These are phyloP conservation scores for Auricularia auricula-judae DNA, from an alignment of 768 basidiomycete genomes.

Conservation along the genomic window DNA sequence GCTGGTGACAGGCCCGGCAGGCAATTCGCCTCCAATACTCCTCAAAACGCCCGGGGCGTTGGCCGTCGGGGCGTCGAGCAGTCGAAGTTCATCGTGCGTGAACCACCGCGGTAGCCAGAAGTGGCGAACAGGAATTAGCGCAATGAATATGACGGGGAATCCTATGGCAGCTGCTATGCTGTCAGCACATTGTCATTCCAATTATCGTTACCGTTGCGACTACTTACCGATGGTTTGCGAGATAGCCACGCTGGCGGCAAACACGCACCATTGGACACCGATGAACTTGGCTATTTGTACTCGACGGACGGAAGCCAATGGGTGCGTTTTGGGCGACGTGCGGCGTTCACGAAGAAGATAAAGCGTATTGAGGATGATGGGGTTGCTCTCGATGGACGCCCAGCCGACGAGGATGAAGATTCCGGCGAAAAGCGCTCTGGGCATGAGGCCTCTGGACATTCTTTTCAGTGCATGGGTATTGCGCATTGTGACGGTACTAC, in stretches of 20 bases:
- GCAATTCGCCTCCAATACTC: constrained; percentile 1
- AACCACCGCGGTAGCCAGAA: background rate
- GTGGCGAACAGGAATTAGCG: background rate
- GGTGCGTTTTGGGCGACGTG: background rate
- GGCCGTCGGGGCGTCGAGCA: constrained; percentile 1
- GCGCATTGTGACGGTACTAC: too few relatives aligned
- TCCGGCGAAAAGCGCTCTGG: constrained; percentile 1
- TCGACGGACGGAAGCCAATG: background rate
- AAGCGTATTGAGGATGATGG: background rate
- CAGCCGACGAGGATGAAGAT: constrained; percentile 3
- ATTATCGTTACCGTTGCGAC: background rate
- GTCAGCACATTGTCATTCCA: too few relatives aligned
- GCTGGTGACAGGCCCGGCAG: background rate
- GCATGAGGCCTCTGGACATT: background rate
- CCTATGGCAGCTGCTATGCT: background rate
- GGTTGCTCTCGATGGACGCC: constrained; percentile 2
- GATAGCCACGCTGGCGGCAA: background rate
- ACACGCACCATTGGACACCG: constrained; percentile 1
- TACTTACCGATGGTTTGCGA: background rate
- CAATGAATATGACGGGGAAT: background rate
- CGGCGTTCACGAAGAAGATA: background rate
- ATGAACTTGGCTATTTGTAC: background rate
- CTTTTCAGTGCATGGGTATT: too few relatives aligned
- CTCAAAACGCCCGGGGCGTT: background rate
- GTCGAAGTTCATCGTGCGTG: background rate